Conservation (phyloP, 2,329 filamentous ascomycete species). For the Cercospora canescens region DNA sequence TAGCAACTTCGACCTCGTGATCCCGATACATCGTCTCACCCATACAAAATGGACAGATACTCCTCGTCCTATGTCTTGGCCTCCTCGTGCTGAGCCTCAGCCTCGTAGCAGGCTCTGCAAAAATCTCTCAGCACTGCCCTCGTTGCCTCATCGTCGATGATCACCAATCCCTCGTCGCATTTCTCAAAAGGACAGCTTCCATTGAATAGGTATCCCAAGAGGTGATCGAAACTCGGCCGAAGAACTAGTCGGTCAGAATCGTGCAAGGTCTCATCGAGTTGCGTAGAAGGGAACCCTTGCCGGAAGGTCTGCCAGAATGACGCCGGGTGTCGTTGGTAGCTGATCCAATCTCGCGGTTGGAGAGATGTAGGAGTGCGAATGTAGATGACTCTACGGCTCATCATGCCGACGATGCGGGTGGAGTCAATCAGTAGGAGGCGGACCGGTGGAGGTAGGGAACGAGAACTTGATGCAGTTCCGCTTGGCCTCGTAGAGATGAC, state of each 20-base stretch:
- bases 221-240: not conserved
- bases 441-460: not conserved
- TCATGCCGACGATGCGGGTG: not conserved
- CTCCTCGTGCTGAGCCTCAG: not conserved
- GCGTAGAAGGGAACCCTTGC: not conserved
- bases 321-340: not conserved
- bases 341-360: not conserved
- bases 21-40: not conserved
- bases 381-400: not conserved
- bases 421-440: constrained; percentile 6
- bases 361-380: not conserved
- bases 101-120: not conserved
- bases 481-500: not conserved
- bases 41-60: constrained; percentile 13
- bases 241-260: not conserved
- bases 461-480: not conserved
- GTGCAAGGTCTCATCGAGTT: not conserved
- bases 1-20: not conserved
- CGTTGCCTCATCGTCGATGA: not conserved
- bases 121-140: not conserved
- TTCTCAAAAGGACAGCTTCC: not conserved
- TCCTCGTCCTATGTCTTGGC: not conserved
- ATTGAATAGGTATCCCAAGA: not conserved
- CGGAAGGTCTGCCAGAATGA: not conserved
- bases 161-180: not conserved